Percentiles rank a stretch among this genome's conserved stretches.
Evolutionary conservation across 768 basidiomycete genomes (phyloP).

Genomic region (Termitomyces sp.): DNA sequence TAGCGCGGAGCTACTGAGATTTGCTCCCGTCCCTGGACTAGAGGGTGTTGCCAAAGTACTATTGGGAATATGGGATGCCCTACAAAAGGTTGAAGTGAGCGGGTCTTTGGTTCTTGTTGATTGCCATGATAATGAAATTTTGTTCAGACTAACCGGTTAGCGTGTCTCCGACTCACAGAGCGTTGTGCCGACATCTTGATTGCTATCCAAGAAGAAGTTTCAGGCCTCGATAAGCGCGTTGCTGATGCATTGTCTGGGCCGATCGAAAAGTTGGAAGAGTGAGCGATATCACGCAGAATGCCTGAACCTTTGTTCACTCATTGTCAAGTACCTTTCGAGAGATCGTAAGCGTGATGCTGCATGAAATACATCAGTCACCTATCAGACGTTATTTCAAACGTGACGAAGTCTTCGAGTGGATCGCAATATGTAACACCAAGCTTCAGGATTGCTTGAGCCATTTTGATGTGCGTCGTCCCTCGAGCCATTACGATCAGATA

Average conservation of each 20-base stretch:
- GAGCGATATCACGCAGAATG: slow-evolving; percentile 13
- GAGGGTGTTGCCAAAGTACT: slow-evolving; percentile 47
- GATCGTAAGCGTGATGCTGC: slow-evolving; percentile 48
- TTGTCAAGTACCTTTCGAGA: slow-evolving; percentile 33
- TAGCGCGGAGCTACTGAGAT: slow-evolving; percentile 33
- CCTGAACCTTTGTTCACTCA: background rate
- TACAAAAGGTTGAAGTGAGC: slow-evolving; percentile 57
- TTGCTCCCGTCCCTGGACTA: slow-evolving; percentile 51
- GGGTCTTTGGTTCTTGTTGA: background rate
- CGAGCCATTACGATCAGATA: background rate
- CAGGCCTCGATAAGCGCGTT: slow-evolving; percentile 48
- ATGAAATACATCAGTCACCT: slow-evolving; percentile 62
- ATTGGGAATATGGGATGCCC: slow-evolving; percentile 60
- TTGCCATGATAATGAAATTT: background rate
- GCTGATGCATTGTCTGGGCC: slow-evolving; percentile 46
- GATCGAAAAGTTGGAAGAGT: slow-evolving; percentile 48
- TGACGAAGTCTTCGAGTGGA: slow-evolving; percentile 57
- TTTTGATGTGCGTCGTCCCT: slow-evolving; percentile 39
- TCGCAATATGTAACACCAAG: slow-evolving; percentile 47
- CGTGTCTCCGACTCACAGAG: slow-evolving; percentile 67
- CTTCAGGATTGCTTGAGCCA: slow-evolving; percentile 55
- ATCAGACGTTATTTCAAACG: slow-evolving; percentile 72
- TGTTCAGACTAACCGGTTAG: slow-evolving; percentile 60
- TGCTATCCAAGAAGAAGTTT: slow-evolving; percentile 56
- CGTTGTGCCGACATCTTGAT: slow-evolving; percentile 66